Evolutionary conservation across 768 basidiomycete species (phyloP).

Genomic region (Lentinus brumalis): DNA sequence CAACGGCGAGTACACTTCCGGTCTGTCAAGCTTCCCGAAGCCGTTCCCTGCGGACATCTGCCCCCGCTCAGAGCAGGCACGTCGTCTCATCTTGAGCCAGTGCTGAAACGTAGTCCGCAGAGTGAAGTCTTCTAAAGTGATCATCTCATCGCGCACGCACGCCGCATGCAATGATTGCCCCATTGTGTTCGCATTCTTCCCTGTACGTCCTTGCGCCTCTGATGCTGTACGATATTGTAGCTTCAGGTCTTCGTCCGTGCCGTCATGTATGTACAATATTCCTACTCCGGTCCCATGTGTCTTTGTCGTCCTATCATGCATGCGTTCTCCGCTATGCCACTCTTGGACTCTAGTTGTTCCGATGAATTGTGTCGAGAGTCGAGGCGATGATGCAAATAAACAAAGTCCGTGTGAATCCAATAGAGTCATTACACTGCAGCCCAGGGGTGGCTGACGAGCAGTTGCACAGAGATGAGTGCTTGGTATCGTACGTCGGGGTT

Average conservation of each 20-base stretch:
- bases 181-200: too few relatives aligned
- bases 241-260: neutral
- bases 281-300: too few relatives aligned
- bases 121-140: too few relatives aligned
- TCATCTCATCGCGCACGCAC: too few relatives aligned
- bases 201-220: neutral
- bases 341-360: too few relatives aligned
- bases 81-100: conserved; percentile 7
- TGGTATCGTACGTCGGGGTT: conserved; percentile 91
- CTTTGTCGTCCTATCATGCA: too few relatives aligned
- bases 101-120: neutral
- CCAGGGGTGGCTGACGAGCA: conserved; percentile 91
- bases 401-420: conserved; percentile 3
- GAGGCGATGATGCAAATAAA: neutral
- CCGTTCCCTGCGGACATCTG: conserved; percentile 13
- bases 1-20: conserved; percentile 40
- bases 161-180: too few relatives aligned
- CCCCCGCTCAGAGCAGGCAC: conserved; percentile 12
- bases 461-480: conserved; percentile 87
- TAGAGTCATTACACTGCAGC: conserved; percentile 42
- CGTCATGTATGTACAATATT: too few relatives aligned
- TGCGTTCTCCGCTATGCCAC: neutral
- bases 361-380: too few relatives aligned
- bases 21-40: conserved; percentile 45
- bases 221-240: neutral